These are phyloP conservation scores for Erythrophleum ivorense DNA, from an alignment of 331 rosid species.

Conservation along the genomic window DNA sequence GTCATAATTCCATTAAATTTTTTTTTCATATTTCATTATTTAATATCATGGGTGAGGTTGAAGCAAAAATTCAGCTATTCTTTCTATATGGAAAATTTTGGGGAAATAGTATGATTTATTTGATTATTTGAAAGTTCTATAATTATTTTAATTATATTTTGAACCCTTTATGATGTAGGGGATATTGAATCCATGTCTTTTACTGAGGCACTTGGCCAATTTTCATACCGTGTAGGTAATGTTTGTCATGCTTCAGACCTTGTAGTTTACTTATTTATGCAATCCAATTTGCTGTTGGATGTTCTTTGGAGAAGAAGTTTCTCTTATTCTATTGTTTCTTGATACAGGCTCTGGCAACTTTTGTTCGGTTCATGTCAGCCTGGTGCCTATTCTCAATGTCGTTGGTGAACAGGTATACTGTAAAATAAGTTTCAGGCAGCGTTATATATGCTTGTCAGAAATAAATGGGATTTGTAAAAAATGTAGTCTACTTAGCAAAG, in stretches of 20 bases:
- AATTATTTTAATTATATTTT: background rate
- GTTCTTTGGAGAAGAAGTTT: slow-evolving; percentile 9
- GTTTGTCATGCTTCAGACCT: slow-evolving; percentile 23
- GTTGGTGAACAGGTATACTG: slow-evolving; percentile 80
- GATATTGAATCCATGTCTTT: slow-evolving; percentile 83
- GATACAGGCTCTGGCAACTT: slow-evolving; percentile 70
- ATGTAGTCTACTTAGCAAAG: background rate
- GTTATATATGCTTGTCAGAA: slow-evolving; percentile 15
- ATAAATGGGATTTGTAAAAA: background rate
- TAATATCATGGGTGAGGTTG: background rate
- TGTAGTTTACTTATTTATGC: slow-evolving; percentile 15
- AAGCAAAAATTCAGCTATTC: slow-evolving; percentile 3
- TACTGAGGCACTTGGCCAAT: slow-evolving; percentile 83
- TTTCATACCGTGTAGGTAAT: slow-evolving; percentile 78
- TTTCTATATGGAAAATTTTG: background rate
- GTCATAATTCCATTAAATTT: background rate
- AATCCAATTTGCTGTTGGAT: slow-evolving; percentile 1
- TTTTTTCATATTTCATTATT: slow-evolving; percentile 8
- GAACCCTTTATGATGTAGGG: slow-evolving; percentile 50
- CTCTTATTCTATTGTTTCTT: slow-evolving; percentile 33
- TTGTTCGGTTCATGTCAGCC: slow-evolving; percentile 84
- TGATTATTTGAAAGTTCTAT: background rate
- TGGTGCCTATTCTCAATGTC: slow-evolving; percentile 79
- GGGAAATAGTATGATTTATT: background rate
- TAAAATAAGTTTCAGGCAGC: slow-evolving; percentile 6